These are phyloP conservation scores for Firmiana major DNA, from an alignment of 345 rosid species.

Conservation along the genomic window DNA sequence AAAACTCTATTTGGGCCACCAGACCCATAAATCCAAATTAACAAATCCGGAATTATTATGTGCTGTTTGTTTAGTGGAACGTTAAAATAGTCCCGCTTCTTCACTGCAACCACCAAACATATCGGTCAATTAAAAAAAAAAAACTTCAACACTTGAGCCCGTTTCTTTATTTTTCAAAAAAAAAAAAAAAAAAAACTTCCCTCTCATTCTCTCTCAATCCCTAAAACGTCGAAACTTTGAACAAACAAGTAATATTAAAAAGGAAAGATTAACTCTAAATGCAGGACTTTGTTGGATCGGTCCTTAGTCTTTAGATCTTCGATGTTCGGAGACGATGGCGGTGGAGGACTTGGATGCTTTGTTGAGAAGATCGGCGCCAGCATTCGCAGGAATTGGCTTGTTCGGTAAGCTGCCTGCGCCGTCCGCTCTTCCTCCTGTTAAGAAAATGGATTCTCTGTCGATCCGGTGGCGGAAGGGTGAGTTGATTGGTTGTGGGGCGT, in stretches of 20 bases:
- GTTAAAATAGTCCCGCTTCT: too few species aligned
- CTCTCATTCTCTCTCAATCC: conserved; percentile 5
- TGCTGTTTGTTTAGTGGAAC: too few species aligned
- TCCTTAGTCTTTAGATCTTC: conserved; percentile 65
- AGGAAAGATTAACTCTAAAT: conserved; percentile 19
- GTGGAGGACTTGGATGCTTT: conserved; percentile 38
- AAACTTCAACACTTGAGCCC: too few species aligned
- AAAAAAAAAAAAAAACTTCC: too few species aligned
- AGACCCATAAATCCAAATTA: too few species aligned
- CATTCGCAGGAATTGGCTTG: conserved; percentile 59
- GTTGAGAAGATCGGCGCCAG: conserved; percentile 72
- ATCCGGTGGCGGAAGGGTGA: conserved; percentile 85
- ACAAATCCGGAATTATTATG: too few species aligned
- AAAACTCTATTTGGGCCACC: too few species aligned
- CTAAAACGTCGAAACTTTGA: neutral
- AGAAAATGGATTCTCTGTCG: conserved; percentile 40
- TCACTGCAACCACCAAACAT: too few species aligned
- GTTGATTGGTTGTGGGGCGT: conserved; percentile 63
- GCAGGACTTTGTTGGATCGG: conserved; percentile 88
- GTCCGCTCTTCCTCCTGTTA: conserved; percentile 40
- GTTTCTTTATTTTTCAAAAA: too few species aligned
- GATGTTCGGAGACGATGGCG: conserved; percentile 38
- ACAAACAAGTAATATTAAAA: neutral
- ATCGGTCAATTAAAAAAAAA: too few species aligned
- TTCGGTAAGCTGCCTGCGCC: conserved; percentile 32